Evolutionary conservation across 768 basidiomycete species (phyloP).

Genomic region (Agaricus blazei): DNA sequence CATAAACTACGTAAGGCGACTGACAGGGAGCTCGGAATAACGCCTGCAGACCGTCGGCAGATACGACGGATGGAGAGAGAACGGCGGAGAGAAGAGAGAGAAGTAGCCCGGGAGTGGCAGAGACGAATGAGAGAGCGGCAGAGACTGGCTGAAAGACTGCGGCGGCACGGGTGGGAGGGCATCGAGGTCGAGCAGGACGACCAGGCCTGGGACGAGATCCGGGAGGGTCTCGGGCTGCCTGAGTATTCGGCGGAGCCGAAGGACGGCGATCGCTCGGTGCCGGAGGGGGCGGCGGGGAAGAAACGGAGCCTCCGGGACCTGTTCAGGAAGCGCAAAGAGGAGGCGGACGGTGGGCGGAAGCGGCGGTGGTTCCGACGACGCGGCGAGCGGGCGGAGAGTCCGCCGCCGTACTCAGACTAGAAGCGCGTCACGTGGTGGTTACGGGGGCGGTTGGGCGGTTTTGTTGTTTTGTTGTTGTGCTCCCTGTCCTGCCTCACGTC

Average conservation of each 20-base stretch:
- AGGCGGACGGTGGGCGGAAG: neutral
- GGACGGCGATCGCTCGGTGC: neutral
- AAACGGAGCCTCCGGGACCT: neutral
- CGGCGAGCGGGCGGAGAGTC: neutral
- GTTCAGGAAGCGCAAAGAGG: neutral
- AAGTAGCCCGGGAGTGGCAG: neutral
- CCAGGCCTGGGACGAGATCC: neutral
- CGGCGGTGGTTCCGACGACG: neutral
- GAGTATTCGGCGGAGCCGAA: conserved; percentile 1
- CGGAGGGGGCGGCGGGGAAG: neutral
- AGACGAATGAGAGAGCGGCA: neutral
- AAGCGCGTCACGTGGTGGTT: neutral
- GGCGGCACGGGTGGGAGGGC: neutral
- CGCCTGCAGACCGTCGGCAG: neutral
- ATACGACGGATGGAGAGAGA: neutral
- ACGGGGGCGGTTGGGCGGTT: neutral
- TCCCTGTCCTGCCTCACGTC: conserved; percentile 7
- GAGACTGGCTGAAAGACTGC: neutral
- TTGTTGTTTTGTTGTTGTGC: conserved; percentile 9
- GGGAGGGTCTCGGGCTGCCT: neutral
- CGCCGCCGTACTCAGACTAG: neutral
- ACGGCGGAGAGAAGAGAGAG: neutral
- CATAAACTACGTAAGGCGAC: neutral
- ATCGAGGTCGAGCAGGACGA: neutral
- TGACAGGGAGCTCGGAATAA: neutral